Conservation (phyloP, 202 grass and related monocot species). For the Setaria viridis region DNA sequence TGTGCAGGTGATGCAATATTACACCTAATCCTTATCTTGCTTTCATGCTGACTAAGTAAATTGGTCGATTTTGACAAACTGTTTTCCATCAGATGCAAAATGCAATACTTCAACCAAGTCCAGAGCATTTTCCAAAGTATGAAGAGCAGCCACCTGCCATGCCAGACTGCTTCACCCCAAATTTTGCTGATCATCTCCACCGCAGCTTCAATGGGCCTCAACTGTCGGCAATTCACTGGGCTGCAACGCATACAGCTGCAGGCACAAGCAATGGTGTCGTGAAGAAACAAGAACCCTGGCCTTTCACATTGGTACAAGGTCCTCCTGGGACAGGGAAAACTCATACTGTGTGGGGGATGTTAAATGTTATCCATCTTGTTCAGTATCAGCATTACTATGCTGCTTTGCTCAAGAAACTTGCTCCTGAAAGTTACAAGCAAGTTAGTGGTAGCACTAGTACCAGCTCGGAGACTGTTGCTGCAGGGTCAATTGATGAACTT, state of each 20-base stretch:
- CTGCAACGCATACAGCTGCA: conserved; percentile 98
- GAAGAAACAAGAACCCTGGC: conserved; percentile 98
- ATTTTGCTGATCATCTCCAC: conserved; percentile 86
- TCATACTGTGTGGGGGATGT: conserved; percentile 98
- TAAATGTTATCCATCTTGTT: conserved; percentile 99
- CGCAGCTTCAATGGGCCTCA: conserved; percentile 90
- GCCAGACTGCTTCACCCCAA: conserved; percentile 96
- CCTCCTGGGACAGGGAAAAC: conserved; percentile 99
- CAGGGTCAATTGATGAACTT: conserved; percentile 97
- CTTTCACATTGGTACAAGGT: conserved; percentile 98
- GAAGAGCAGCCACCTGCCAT: conserved; percentile 90
- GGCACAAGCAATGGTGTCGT: conserved; percentile 75
- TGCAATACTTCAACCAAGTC: conserved; percentile 96
- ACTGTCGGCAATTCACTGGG: conserved; percentile 96
- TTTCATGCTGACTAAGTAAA: conserved; percentile 31
- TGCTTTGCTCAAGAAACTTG: conserved; percentile 95
- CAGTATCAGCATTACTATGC: conserved; percentile 99
- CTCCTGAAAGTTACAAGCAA: conserved; percentile 99
- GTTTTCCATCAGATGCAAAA: conserved; percentile 84
- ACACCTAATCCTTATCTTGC: conserved; percentile 7
- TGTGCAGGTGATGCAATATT: conserved; percentile 63
- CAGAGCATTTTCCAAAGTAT: conserved; percentile 97
- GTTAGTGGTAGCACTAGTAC: conserved; percentile 56
- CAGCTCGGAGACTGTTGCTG: conserved; percentile 57
- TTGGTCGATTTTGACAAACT: conserved; percentile 31